These are phyloP conservation scores for Hypericum perforatum DNA, from an alignment of 345 rosid species.

Conservation along the genomic window DNA sequence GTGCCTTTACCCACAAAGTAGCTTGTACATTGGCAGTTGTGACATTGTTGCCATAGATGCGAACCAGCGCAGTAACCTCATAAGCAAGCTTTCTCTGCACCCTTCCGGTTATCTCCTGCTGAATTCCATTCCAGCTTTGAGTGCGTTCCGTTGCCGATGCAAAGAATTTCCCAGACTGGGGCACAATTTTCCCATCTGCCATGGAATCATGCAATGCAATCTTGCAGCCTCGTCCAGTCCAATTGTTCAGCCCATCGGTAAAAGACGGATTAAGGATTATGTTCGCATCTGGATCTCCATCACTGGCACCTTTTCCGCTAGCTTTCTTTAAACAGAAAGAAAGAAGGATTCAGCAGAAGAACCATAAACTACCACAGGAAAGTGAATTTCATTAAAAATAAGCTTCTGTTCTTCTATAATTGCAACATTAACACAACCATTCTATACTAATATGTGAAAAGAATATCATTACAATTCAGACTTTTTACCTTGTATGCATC, in stretches of 20 bases:
- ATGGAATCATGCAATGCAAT: slow-evolving; percentile 63
- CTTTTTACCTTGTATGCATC: slow-evolving; percentile 35
- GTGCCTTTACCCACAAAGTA: slow-evolving; percentile 67
- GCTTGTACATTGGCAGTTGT: slow-evolving; percentile 50
- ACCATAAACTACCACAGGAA: no score
- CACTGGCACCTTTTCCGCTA: neutral
- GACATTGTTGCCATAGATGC: slow-evolving; percentile 56
- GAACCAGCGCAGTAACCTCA: slow-evolving; percentile 55
- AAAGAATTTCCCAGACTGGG: slow-evolving; percentile 55
- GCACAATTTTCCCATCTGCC: slow-evolving; percentile 66
- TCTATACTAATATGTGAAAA: no score
- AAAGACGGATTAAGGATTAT: slow-evolving; percentile 68
- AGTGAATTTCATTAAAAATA: no score
- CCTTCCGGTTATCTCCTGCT: slow-evolving; percentile 76
- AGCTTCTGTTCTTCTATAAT: no score
- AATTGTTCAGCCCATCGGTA: slow-evolving; percentile 69
- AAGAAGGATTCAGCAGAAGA: no score
- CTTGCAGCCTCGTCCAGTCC: slow-evolving; percentile 95
- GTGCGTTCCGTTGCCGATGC: slow-evolving; percentile 73
- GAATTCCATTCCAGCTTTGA: slow-evolving; percentile 84
- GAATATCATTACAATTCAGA: no score
- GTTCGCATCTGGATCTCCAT: slow-evolving; percentile 35
- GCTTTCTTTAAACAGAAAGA: slow-evolving; percentile 6
- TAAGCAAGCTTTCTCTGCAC: slow-evolving; percentile 68
- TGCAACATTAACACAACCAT: no score